phyloP scores from a whole-genome alignment of 2,329 filamentous ascomycete species.

The Trichoderma sp. region DNA sequence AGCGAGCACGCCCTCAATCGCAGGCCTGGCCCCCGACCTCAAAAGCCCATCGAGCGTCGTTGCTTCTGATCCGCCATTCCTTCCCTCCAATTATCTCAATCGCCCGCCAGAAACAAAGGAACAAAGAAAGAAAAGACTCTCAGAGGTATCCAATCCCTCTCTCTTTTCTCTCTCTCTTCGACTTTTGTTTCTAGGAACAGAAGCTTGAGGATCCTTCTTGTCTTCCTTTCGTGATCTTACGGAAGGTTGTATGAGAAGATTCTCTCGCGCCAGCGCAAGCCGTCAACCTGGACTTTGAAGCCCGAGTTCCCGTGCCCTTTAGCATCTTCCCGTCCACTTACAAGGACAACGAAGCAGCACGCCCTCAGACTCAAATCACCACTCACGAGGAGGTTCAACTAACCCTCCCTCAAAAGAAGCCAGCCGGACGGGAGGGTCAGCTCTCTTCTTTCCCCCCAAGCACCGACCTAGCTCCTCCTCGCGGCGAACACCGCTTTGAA shows the following conservation, averaged over 20 bases:
- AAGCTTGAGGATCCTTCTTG: constrained; percentile 66
- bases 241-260: constrained; percentile 63
- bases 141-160: constrained; percentile 34
- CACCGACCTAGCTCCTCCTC: constrained; percentile 55
- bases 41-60: constrained; percentile 39
- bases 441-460: constrained; percentile 69
- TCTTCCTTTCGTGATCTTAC: constrained; percentile 63
- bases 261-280: constrained; percentile 65
- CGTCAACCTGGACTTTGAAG: constrained; percentile 99
- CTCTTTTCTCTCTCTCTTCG: constrained; percentile 39
- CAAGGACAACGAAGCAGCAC: constrained; percentile 56
- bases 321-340: constrained; percentile 99
- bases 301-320: constrained; percentile 97
- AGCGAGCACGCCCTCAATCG: constrained; percentile 23
- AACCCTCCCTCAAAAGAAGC: constrained; percentile 65
- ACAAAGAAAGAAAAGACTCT: constrained; percentile 36
- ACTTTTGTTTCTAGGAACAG: constrained; percentile 57
- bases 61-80: constrained; percentile 27
- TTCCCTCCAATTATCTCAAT: constrained; percentile 40
- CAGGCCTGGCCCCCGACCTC: constrained; percentile 37
- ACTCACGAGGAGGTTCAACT: constrained; percentile 88
- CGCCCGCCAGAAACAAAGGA: constrained; percentile 32
- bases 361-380: constrained; percentile 48
- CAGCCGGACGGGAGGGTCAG: constrained; percentile 98
- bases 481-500: constrained; percentile 62